These are phyloP conservation scores for Sporothrix humicola DNA, from an alignment of 2,329 filamentous ascomycete species.

Conservation along the genomic window DNA sequence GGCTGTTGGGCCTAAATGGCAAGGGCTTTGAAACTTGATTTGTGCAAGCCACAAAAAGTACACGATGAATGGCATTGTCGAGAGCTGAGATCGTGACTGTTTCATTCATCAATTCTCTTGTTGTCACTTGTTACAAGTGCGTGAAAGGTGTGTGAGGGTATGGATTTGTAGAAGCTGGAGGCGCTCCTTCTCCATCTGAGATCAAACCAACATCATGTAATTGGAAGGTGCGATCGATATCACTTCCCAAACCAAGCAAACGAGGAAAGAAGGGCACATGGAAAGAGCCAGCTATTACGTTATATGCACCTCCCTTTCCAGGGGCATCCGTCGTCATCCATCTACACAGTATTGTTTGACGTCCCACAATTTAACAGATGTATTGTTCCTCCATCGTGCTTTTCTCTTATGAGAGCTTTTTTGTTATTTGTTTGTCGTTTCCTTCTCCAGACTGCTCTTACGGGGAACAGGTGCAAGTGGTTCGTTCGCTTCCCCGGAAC, in stretches of 20 bases:
- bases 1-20: slow-evolving; percentile 1
- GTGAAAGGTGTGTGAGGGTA: too few species aligned
- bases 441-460: not conserved
- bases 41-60: not conserved
- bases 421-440: not conserved
- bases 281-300: not conserved
- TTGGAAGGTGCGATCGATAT: not conserved
- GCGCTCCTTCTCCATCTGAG: not conserved
- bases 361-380: not conserved
- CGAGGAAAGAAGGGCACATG: not conserved
- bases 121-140: too few species aligned
- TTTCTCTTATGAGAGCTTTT: not conserved
- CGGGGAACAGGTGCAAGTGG: not conserved
- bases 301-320: not conserved
- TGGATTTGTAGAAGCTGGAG: not conserved
- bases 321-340: not conserved
- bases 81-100: not conserved
- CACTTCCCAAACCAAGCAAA: not conserved
- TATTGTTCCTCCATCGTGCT: not conserved
- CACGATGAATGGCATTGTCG: not conserved
- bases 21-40: not conserved
- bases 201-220: not conserved
- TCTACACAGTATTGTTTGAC: too few species aligned
- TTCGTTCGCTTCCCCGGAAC: slow-evolving; percentile 13
- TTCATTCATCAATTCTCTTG: too few species aligned